Percentiles rank a stretch among this genome's conserved stretches.
These are phyloP conservation scores for Pseudodiploospora longispora DNA, from an alignment of 2,329 filamentous ascomycete species.

Conservation along the genomic window DNA sequence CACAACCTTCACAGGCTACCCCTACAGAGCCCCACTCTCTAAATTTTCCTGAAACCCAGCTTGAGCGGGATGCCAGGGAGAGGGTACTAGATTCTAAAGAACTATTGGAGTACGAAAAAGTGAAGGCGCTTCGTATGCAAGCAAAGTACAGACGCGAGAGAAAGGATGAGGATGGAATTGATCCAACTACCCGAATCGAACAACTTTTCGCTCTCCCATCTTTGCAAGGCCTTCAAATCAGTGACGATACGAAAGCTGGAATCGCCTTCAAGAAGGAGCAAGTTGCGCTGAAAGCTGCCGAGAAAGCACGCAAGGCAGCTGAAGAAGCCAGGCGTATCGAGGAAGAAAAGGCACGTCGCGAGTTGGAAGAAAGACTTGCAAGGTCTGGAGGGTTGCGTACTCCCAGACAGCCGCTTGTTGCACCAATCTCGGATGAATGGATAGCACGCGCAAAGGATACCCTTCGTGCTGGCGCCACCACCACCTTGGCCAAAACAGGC, in stretches of 20 bases:
- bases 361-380: constrained; percentile 21
- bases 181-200: constrained; percentile 15
- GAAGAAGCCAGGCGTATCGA: constrained; percentile 16
- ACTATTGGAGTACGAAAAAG: background rate
- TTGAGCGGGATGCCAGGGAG: background rate
- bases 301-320: constrained; percentile 15
- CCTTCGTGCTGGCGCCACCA: background rate
- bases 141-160: too few species aligned
- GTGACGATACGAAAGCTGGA: constrained; percentile 18
- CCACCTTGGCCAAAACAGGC: constrained; percentile 35
- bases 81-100: background rate
- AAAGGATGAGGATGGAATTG: background rate
- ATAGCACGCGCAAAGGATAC: background rate
- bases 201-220: constrained; percentile 20
- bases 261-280: constrained; percentile 18
- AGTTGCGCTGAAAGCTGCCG: constrained; percentile 1
- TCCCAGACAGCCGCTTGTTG: constrained; percentile 19
- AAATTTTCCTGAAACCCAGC: background rate
- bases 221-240: constrained; percentile 16
- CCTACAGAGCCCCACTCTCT: too few species aligned
- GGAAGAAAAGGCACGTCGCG: constrained; percentile 16
- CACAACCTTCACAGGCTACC: too few species aligned
- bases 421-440: constrained; percentile 21
- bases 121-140: background rate
- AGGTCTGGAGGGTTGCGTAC: constrained; percentile 22